These are phyloP conservation scores for Gardenia jasminoides DNA, from an alignment of 257 asterid genomes.

Conservation along the genomic window DNA sequence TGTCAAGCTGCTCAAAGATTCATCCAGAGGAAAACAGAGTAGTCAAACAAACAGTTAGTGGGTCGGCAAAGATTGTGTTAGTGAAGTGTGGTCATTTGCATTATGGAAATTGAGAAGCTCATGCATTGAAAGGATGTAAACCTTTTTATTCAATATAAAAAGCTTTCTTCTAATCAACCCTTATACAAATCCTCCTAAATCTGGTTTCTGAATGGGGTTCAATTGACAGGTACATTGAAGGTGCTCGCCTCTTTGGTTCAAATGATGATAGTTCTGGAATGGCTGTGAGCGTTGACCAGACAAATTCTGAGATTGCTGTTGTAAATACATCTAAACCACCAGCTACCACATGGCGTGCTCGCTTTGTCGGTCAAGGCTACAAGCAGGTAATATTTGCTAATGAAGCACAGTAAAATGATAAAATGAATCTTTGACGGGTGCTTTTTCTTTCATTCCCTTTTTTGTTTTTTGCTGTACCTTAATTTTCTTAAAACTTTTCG, in stretches of 20 bases:
- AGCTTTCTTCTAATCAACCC: not conserved
- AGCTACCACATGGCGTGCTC: constrained; percentile 55
- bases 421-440: not conserved
- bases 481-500: no score
- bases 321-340: constrained; percentile 30
- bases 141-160: not conserved
- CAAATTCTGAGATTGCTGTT: constrained; percentile 40
- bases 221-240: constrained; percentile 67
- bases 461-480: no score
- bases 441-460: no score
- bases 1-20: not conserved
- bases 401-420: not conserved
- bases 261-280: constrained; percentile 28
- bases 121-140: not conserved
- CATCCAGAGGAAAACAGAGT: not conserved
- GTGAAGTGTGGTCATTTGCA: not conserved
- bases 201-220: constrained; percentile 20
- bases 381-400: constrained; percentile 58
- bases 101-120: not conserved
- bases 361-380: constrained; percentile 89
- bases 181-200: not conserved
- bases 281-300: constrained; percentile 23
- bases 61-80: not conserved
- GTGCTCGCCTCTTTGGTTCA: constrained; percentile 63
- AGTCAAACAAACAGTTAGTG: not conserved